Conservation (phyloP, 495 filamentous ascomycete species). For the Penicillium atrosanguineum region DNA sequence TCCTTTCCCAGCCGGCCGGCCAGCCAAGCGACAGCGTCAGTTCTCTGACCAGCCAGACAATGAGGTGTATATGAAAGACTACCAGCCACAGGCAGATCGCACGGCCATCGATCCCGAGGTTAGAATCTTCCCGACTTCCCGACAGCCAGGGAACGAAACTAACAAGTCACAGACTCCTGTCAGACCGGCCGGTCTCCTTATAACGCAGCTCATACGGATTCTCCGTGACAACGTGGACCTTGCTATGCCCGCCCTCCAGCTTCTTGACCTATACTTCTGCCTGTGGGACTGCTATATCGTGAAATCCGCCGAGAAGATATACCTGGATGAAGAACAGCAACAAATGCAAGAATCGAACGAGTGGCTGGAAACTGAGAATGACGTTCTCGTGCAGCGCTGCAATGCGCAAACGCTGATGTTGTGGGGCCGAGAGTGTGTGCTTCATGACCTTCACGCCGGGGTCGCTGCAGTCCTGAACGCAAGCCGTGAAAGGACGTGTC, state of each 20-base stretch:
- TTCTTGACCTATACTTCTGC: not conserved
- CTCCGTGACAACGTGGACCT: too few relatives aligned
- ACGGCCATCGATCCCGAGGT: too few relatives aligned
- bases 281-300: not conserved
- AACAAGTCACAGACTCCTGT: not conserved
- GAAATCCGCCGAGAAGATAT: constrained; percentile 1
- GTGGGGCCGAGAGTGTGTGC: not conserved
- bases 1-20: too few relatives aligned
- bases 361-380: constrained; percentile 1
- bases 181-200: not conserved
- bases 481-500: too few relatives aligned
- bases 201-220: constrained; percentile 2
- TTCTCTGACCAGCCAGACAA: too few relatives aligned
- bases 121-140: too few relatives aligned
- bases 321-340: constrained; percentile 2
- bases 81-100: too few relatives aligned
- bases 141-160: too few relatives aligned
- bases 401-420: constrained; percentile 1
- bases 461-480: too few relatives aligned
- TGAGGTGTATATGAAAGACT: too few relatives aligned
- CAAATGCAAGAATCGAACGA: not conserved
- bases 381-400: constrained; percentile 1
- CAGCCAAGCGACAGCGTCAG: too few relatives aligned
- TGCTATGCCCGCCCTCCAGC: not conserved
- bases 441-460: too few relatives aligned